A percentile compares a stretch with the other conserved stretches of the same genome.
phyloP scores from a whole-genome alignment of 1,284 basidiomycete species.

The Farysia itapuensis region DNA sequence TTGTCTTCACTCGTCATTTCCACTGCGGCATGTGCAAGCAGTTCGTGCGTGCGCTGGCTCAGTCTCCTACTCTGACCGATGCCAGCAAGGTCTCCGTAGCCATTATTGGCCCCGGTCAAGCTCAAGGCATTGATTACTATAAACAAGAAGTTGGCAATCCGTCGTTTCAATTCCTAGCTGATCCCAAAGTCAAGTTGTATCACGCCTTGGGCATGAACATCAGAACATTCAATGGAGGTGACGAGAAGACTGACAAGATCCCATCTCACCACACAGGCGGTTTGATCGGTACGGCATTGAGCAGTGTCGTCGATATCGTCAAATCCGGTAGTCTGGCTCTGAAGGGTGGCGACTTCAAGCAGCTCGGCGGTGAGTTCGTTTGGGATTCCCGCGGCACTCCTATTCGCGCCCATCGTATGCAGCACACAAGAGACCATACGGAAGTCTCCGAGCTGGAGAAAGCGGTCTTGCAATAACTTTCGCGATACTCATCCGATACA shows the following conservation, averaged over 20 bases:
- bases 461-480: conserved; percentile 1
- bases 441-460: conserved; percentile 16
- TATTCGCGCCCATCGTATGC: conserved; percentile 31
- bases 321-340: conserved; percentile 12
- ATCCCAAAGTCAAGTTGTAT: conserved; percentile 21
- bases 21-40: conserved; percentile 45
- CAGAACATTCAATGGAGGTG: conserved; percentile 14
- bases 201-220: conserved; percentile 26
- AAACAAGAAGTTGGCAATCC: conserved; percentile 3
- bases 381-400: conserved; percentile 6
- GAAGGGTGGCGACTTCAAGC: conserved; percentile 37
- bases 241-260: conserved; percentile 6
- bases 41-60: conserved; percentile 10
- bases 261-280: conserved; percentile 16
- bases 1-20: conserved; percentile 37
- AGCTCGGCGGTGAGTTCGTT: conserved; percentile 34
- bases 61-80: conserved; percentile 12
- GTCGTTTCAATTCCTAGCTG: conserved; percentile 23
- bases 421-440: conserved; percentile 27
- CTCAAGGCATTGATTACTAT: conserved; percentile 10
- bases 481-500: no score
- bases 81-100: conserved; percentile 3
- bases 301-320: conserved; percentile 14
- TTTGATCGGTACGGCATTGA: conserved; percentile 1
- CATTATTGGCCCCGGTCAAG: conserved; percentile 32